These are phyloP conservation scores for Cladophialophora yegresii DNA, from an alignment of 2,329 filamentous ascomycete genomes.

Conservation along the genomic window DNA sequence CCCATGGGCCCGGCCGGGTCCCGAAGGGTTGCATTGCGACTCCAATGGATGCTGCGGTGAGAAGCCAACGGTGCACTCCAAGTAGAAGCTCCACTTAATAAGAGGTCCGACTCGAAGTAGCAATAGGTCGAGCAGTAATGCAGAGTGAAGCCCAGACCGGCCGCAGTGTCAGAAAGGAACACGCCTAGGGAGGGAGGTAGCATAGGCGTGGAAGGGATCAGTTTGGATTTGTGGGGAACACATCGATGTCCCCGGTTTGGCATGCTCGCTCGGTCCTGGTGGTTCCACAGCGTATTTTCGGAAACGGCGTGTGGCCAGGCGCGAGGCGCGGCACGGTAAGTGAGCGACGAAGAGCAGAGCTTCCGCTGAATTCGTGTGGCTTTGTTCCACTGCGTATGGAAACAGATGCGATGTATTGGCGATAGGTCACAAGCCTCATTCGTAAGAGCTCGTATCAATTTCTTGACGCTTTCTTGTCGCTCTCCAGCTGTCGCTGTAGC, in stretches of 20 bases:
- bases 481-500: background rate
- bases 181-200: background rate
- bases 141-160: no score
- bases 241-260: background rate
- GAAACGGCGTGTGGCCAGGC: no score
- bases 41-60: background rate
- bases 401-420: background rate
- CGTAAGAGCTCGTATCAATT: background rate
- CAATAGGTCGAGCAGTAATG: background rate
- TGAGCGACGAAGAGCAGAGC: background rate
- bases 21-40: background rate
- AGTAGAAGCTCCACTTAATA: background rate
- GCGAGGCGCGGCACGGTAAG: background rate
- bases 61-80: background rate
- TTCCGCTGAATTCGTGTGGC: background rate
- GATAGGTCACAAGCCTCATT: background rate
- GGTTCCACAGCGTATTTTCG: background rate
- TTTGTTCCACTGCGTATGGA: background rate
- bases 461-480: background rate
- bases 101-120: background rate
- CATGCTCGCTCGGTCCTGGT: background rate
- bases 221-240: no score
- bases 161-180: background rate
- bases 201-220: background rate
- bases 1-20: no score